Conservation (phyloP, 2,329 filamentous ascomycete genomes). For the Hyphodiscus sp. region DNA sequence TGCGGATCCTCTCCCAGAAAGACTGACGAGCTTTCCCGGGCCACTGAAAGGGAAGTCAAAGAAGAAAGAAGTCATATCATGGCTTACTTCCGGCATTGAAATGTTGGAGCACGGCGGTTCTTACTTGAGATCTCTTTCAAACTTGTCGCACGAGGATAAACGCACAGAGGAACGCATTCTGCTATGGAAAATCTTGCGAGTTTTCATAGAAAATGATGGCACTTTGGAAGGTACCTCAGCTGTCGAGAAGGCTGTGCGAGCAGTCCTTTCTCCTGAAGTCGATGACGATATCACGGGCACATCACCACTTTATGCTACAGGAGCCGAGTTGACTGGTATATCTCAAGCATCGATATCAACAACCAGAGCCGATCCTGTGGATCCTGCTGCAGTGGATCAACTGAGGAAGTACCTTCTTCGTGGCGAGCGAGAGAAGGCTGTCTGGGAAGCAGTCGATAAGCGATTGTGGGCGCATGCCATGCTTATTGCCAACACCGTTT, state of each 20-base stretch:
- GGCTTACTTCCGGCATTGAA: conserved; percentile 74
- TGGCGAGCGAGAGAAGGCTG: conserved; percentile 83
- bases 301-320: conserved; percentile 31
- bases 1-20: conserved; percentile 63
- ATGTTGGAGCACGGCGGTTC: conserved; percentile 52
- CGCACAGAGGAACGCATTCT: conserved; percentile 72
- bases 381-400: conserved; percentile 62
- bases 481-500: conserved; percentile 73
- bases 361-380: conserved; percentile 58
- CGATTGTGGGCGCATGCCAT: conserved; percentile 95
- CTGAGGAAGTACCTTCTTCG: conserved; percentile 67
- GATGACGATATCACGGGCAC: conserved; percentile 24
- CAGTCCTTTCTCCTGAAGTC: conserved; percentile 60
- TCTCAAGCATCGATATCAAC: conserved; percentile 29
- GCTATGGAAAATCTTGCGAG: conserved; percentile 77
- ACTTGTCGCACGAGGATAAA: conserved; percentile 56
- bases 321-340: conserved; percentile 34
- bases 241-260: conserved; percentile 68
- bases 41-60: conserved; percentile 84
- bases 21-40: conserved; percentile 77
- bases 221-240: conserved; percentile 64
- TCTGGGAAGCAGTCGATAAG: conserved; percentile 90
- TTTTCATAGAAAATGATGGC: conserved; percentile 85
- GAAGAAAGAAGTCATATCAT: conserved; percentile 85
- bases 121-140: conserved; percentile 38